Evolutionary conservation across 306 rosid genomes (phyloP).

Genomic region (Dryas octopetala): DNA sequence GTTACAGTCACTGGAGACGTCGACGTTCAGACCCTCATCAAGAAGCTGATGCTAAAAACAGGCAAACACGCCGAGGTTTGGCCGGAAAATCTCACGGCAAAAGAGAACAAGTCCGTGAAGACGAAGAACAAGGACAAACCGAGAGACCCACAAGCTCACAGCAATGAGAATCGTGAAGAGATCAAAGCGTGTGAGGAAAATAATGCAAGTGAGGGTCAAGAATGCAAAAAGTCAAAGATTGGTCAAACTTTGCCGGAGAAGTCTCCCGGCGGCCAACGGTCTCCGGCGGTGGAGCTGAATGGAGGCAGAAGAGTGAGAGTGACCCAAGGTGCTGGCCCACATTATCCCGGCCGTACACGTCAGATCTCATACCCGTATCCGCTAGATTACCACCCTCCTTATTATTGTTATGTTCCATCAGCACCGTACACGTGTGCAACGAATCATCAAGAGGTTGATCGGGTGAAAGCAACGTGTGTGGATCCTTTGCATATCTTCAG

Average conservation of each 20-base stretch:
- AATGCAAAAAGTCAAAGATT: too few species aligned
- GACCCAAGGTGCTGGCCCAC: background rate
- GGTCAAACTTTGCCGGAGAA: slow-evolving; percentile 26
- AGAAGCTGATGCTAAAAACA: slow-evolving; percentile 47
- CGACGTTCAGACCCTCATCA: slow-evolving; percentile 56
- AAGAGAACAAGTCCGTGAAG: slow-evolving; percentile 40
- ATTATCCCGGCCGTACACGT: slow-evolving; percentile 45
- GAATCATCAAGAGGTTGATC: slow-evolving; percentile 31
- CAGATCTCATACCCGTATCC: slow-evolving; percentile 32
- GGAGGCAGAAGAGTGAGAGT: slow-evolving; percentile 15
- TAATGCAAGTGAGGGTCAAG: too few species aligned
- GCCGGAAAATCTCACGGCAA: slow-evolving; percentile 49
- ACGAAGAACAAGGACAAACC: slow-evolving; percentile 35
- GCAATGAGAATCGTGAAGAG: slow-evolving; percentile 12
- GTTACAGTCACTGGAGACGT: slow-evolving; percentile 74
- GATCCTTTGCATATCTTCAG: slow-evolving; percentile 64
- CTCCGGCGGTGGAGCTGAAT: slow-evolving; percentile 9
- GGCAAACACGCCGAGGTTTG: slow-evolving; percentile 79
- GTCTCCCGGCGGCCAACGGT: slow-evolving; percentile 15
- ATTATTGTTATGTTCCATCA: slow-evolving; percentile 33
- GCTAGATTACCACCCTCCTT: slow-evolving; percentile 30
- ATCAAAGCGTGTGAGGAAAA: too few species aligned
- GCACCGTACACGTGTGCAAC: slow-evolving; percentile 42
- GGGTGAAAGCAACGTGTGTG: slow-evolving; percentile 36
- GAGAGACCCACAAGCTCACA: slow-evolving; percentile 27